phyloP scores from a whole-genome alignment of 306 rosid genomes.

The Prosopis cineraria region DNA sequence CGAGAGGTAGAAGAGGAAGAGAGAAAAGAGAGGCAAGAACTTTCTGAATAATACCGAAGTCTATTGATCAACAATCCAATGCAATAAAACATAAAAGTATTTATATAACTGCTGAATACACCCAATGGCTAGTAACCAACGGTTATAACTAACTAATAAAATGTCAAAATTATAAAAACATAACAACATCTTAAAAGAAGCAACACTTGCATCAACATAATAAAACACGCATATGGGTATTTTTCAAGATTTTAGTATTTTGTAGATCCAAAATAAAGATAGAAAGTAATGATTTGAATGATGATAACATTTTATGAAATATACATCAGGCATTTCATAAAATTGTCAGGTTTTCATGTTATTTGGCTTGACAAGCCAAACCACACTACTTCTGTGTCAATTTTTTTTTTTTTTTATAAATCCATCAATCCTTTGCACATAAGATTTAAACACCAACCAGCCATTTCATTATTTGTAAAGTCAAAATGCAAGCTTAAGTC shows the following conservation, averaged over 20 bases:
- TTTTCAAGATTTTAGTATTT: neutral
- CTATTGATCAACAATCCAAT: too few species aligned
- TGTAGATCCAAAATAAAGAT: neutral
- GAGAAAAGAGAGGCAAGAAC: too few species aligned
- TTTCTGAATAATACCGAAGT: too few species aligned
- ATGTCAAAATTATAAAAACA: too few species aligned
- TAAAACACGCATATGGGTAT: neutral
- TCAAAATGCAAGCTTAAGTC: neutral
- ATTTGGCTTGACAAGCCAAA: neutral
- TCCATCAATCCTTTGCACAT: neutral
- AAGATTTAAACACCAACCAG: slow-evolving; percentile 12
- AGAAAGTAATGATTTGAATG: neutral
- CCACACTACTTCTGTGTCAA: slow-evolving; percentile 3
- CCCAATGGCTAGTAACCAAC: too few species aligned
- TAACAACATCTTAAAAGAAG: too few species aligned
- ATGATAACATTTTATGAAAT: neutral
- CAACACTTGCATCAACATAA: neutral
- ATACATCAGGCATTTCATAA: neutral
- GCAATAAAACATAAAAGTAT: too few species aligned
- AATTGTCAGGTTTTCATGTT: neutral
- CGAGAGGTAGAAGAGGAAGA: too few species aligned
- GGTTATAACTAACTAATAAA: too few species aligned
- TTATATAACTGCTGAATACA: too few species aligned
- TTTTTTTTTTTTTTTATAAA: too few species aligned
- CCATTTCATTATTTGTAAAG: neutral